Evolutionary conservation across 1,139 yeast genomes (phyloP).

Genomic region (Saccharomyces uvarum): DNA sequence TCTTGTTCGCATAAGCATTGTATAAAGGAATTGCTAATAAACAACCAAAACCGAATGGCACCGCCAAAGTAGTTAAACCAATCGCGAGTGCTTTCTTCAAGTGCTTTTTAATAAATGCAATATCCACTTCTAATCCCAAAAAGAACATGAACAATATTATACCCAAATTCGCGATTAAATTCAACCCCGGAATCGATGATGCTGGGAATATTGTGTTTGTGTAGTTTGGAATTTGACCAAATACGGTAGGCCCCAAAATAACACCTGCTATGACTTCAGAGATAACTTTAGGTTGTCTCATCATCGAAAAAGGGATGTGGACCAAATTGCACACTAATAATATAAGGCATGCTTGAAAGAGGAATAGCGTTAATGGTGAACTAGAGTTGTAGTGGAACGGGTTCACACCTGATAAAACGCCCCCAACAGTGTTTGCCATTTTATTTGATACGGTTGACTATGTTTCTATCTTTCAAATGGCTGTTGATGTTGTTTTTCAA

Average conservation of each 20-base stretch:
- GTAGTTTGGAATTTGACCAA: conserved; percentile 64
- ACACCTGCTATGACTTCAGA: conserved; percentile 75
- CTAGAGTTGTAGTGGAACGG: conserved; percentile 53
- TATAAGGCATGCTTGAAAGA: conserved; percentile 28
- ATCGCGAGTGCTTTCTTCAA: conserved; percentile 55
- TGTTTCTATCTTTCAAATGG: neutral
- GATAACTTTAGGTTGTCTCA: conserved; percentile 69
- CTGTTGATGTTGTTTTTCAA: neutral
- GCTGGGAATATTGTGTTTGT: conserved; percentile 56
- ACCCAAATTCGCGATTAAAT: conserved; percentile 64
- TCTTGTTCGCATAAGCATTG: conserved; percentile 39
- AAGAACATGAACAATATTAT: conserved; percentile 65
- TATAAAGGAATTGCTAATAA: conserved; percentile 61
- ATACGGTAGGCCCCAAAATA: conserved; percentile 57
- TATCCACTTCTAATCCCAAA: conserved; percentile 71
- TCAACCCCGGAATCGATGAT: conserved; percentile 54
- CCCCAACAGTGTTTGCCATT: conserved; percentile 37
- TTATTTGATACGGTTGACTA: neutral
- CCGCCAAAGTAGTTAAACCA: conserved; percentile 60
- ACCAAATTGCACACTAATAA: conserved; percentile 38
- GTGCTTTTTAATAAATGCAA: conserved; percentile 53
- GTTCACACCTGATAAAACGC: conserved; percentile 63
- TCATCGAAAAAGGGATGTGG: conserved; percentile 48
- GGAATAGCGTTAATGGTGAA: conserved; percentile 27
- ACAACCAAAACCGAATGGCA: conserved; percentile 75